Conservation (phyloP, 129 eudicot genomes). For the Centaurea solstitialis region DNA sequence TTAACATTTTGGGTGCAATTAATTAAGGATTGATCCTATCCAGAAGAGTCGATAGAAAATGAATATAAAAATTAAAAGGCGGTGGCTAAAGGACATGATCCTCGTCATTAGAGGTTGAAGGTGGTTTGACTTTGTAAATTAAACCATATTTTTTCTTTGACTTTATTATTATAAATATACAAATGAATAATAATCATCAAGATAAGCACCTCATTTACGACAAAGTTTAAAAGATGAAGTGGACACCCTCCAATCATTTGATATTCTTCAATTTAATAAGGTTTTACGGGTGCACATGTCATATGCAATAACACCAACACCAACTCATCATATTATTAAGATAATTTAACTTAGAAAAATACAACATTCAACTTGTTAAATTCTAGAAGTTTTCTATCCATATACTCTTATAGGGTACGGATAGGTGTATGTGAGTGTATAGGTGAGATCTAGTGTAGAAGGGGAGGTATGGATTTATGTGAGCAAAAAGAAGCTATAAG, state of each 20-base stretch:
- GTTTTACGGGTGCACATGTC: conserved; percentile 9
- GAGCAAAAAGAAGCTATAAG: too few species aligned
- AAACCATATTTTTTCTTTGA: not conserved
- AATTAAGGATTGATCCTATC: not conserved
- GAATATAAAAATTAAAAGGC: conserved; percentile 30
- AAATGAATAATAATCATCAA: not conserved
- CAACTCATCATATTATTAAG: not conserved
- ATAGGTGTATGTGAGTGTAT: too few species aligned
- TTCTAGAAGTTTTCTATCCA: too few species aligned
- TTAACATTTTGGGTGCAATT: conserved; percentile 10
- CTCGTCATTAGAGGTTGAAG: not conserved
- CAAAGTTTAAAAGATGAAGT: conserved; percentile 22
- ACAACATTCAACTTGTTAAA: not conserved
- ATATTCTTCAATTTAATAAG: not conserved
- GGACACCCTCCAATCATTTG: conserved; percentile 25
- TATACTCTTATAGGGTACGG: too few species aligned
- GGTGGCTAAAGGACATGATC: conserved; percentile 27
- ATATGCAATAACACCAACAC: not conserved
- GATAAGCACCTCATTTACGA: conserved; percentile 33
- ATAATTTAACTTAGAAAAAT: too few species aligned
- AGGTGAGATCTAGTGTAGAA: too few species aligned
- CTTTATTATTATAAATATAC: conserved; percentile 1
- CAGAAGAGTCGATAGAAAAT: conserved; percentile 16
- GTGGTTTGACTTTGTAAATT: conserved; percentile 9
- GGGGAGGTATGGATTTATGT: too few species aligned